Evolutionary conservation across 208 protist species (phyloP).

Genomic region (Trichomonas gallinae): DNA sequence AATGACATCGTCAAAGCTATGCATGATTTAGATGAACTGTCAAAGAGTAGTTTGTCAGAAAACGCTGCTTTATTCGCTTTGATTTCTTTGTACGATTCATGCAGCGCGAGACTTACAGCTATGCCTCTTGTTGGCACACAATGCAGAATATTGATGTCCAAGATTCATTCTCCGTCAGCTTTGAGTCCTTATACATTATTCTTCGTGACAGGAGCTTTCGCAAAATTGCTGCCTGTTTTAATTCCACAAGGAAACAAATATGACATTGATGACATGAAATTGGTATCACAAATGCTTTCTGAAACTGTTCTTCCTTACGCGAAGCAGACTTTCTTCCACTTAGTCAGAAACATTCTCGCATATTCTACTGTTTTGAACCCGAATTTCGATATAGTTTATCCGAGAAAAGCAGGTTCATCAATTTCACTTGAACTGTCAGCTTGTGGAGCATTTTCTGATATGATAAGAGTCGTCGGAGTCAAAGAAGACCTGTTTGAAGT

Average conservation of each 20-base stretch:
- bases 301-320: not conserved
- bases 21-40: not conserved
- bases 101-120: not conserved
- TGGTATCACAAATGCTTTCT: not conserved
- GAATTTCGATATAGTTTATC: not conserved
- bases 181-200: not conserved
- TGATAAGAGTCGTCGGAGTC: not conserved
- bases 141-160: not conserved
- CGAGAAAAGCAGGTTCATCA: not conserved
- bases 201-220: not conserved
- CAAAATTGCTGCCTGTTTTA: not conserved
- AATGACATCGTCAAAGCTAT: not conserved
- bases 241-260: not conserved
- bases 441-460: not conserved
- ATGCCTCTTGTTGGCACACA: not conserved
- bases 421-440: not conserved
- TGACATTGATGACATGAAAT: not conserved
- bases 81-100: not conserved
- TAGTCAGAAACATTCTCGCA: not conserved
- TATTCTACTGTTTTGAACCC: not conserved
- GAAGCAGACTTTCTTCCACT: not conserved
- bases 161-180: not conserved
- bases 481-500: not conserved
- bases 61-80: not conserved
- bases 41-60: not conserved